phyloP scores from a whole-genome alignment of 169 alveolate species.

The Babesia divergens region DNA sequence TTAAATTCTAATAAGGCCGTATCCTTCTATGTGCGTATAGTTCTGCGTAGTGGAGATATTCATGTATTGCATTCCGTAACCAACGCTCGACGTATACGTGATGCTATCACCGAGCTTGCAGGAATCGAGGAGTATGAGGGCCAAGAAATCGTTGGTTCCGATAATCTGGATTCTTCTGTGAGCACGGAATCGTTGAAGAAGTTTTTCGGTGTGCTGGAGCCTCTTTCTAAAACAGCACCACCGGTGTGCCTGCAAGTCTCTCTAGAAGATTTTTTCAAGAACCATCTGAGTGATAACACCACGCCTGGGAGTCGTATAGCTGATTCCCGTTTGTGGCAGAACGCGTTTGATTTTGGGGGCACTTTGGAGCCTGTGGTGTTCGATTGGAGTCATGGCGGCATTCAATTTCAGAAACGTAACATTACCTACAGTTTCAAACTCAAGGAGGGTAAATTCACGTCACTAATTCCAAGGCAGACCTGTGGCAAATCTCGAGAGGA shows the following conservation, averaged over 20 bases:
- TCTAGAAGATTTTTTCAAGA: neutral
- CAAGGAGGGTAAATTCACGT: conserved; percentile 24
- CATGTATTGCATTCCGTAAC: conserved; percentile 22
- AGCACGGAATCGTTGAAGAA: neutral
- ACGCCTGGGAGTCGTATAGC: conserved; percentile 5
- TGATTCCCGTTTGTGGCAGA: conserved; percentile 19
- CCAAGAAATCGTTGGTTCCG: neutral
- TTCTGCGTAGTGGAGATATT: neutral
- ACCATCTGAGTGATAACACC: neutral
- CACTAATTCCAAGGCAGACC: conserved; percentile 5
- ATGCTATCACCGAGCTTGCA: conserved; percentile 4
- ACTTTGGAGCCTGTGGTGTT: conserved; percentile 30
- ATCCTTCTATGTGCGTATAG: conserved; percentile 10
- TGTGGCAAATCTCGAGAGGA: conserved; percentile 44
- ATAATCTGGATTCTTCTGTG: neutral
- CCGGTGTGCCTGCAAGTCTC: neutral
- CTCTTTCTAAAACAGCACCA: neutral
- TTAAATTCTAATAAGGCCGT: conserved; percentile 7
- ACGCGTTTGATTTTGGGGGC: conserved; percentile 42
- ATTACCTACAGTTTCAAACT: conserved; percentile 20
- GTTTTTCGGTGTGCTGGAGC: conserved; percentile 20
- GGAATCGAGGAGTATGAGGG: neutral
- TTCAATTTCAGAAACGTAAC: conserved; percentile 7
- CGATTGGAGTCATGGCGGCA: conserved; percentile 25
- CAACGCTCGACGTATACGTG: conserved; percentile 14